These are phyloP conservation scores for Colletotrichum horii DNA, from an alignment of 2,329 filamentous ascomycete genomes.

Conservation along the genomic window DNA sequence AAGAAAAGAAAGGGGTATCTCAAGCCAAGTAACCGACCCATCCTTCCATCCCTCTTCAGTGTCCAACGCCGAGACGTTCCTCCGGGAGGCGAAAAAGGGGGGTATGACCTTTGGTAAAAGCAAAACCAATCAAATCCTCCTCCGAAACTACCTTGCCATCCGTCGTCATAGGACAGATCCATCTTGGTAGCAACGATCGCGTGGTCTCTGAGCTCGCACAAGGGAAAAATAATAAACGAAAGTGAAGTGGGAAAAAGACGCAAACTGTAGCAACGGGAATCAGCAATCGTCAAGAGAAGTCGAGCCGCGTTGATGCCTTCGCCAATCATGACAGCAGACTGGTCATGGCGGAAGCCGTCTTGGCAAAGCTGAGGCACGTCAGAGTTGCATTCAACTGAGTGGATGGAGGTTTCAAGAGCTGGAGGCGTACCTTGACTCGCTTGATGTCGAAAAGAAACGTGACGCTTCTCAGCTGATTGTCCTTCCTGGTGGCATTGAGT, in stretches of 20 bases:
- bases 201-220: neutral
- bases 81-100: neutral
- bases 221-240: neutral
- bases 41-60: neutral
- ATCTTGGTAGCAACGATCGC: neutral
- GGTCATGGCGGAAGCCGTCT: neutral
- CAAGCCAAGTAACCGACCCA: neutral
- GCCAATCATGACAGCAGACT: neutral
- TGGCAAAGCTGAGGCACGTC: neutral
- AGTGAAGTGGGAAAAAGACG: neutral
- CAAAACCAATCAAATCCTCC: neutral
- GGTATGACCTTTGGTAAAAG: neutral
- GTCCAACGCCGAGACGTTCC: neutral
- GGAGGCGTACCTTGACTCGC: neutral
- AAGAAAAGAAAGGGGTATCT: neutral
- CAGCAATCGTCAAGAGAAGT: rapidly evolving
- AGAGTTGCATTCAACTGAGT: neutral
- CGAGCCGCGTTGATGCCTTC: neutral
- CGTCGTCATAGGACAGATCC: neutral
- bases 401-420: no score
- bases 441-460: neutral
- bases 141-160: neutral
- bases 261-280: neutral
- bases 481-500: neutral
- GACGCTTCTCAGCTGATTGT: neutral